Evolutionary conservation across 1,284 basidiomycete genomes (phyloP).

Genomic region (Exobasidium cylindrosporum): DNA sequence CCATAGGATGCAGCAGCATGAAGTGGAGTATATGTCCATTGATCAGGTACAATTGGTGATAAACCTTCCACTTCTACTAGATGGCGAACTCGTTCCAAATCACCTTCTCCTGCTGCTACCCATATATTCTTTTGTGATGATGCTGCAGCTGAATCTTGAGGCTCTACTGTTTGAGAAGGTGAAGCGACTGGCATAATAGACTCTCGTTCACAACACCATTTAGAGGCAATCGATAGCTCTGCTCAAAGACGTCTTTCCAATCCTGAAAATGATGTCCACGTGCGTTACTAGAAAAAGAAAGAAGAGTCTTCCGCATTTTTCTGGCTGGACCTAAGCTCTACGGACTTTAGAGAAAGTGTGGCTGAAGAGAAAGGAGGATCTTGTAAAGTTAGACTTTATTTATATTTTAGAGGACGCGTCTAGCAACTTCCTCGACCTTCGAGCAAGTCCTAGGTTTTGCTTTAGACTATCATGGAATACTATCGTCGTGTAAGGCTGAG

Average conservation of each 20-base stretch:
- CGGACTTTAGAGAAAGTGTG: too few species aligned
- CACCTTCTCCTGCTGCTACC: slow-evolving; percentile 52
- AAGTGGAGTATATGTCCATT: slow-evolving; percentile 47
- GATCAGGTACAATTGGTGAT: slow-evolving; percentile 38
- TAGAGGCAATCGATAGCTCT: too few species aligned
- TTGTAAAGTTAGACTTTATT: too few species aligned
- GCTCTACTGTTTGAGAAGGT: not conserved
- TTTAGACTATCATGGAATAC: too few species aligned
- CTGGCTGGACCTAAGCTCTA: too few species aligned
- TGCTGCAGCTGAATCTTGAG: not conserved
- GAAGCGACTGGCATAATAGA: slow-evolving; percentile 5
- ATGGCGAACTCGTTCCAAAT: slow-evolving; percentile 40
- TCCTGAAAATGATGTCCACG: too few species aligned
- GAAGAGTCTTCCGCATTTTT: too few species aligned
- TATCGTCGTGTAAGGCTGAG: not conserved
- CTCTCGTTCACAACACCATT: too few species aligned
- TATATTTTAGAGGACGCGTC: not conserved
- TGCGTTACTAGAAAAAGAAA: too few species aligned
- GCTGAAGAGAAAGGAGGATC: too few species aligned
- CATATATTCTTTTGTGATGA: slow-evolving; percentile 43
- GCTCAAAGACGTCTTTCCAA: too few species aligned
- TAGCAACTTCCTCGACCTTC: not conserved
- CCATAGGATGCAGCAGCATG: slow-evolving; percentile 54
- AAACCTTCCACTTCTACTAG: slow-evolving; percentile 37
- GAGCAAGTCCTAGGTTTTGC: too few species aligned